Evolutionary conservation across 2,329 filamentous ascomycete genomes (phyloP).

Genomic region (Ascochyta koolunga): DNA sequence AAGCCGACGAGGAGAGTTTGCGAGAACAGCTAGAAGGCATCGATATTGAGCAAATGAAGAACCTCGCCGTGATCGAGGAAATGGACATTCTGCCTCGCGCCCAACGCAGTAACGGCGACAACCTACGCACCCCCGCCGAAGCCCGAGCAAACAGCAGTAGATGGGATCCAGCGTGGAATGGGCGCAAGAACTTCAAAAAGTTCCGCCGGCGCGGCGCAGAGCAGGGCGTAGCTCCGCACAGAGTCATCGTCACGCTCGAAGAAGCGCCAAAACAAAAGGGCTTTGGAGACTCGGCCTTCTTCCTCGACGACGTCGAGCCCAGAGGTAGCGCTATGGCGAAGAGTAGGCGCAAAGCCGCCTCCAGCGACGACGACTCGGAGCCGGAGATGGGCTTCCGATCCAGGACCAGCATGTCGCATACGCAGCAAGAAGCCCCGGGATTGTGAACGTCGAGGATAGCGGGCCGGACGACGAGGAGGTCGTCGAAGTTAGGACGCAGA

Average conservation of each 20-base stretch:
- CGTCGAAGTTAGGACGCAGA: slow-evolving; percentile 24
- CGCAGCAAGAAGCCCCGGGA: slow-evolving; percentile 24
- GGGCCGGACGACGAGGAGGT: slow-evolving; percentile 36
- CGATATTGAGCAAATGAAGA: slow-evolving; percentile 74
- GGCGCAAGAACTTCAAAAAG: slow-evolving; percentile 92
- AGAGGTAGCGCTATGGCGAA: not conserved
- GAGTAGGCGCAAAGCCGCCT: slow-evolving; percentile 1
- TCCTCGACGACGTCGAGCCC: slow-evolving; percentile 60
- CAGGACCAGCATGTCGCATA: slow-evolving; percentile 3
- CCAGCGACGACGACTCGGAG: slow-evolving; percentile 31
- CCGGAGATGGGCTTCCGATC: slow-evolving; percentile 35
- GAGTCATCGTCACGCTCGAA: slow-evolving; percentile 72
- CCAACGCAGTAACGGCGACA: not conserved
- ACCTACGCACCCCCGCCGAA: slow-evolving; percentile 12
- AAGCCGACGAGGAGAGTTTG: slow-evolving; percentile 69
- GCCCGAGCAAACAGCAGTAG: slow-evolving; percentile 59
- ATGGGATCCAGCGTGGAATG: slow-evolving; percentile 92
- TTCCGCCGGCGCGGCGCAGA: slow-evolving; percentile 64
- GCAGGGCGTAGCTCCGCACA: slow-evolving; percentile 53
- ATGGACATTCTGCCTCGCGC: slow-evolving; percentile 65
- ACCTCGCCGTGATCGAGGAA: slow-evolving; percentile 76
- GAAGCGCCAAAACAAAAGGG: slow-evolving; percentile 71
- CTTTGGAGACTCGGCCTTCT: slow-evolving; percentile 78
- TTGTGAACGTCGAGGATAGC: slow-evolving; percentile 42
- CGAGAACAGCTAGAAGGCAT: slow-evolving; percentile 65